Evolutionary conservation across 805 yeast genomes (phyloP).

Genomic region (Lachancea meyersii): DNA sequence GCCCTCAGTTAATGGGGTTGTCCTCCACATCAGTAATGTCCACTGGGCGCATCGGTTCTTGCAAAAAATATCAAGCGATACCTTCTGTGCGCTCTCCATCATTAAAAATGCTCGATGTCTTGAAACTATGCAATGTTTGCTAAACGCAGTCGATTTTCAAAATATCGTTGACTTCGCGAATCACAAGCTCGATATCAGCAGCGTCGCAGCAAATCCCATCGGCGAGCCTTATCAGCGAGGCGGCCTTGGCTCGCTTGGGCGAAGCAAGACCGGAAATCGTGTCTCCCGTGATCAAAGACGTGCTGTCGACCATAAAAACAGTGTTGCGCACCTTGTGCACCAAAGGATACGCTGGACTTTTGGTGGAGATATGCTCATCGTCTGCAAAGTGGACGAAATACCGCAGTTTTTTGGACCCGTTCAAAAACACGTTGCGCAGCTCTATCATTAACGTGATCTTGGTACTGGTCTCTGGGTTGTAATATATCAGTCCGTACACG

Average conservation of each 20-base stretch:
- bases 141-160: constrained; percentile 11
- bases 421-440: constrained; percentile 26
- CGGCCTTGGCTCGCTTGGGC: constrained; percentile 11
- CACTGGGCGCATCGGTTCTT: too few relatives aligned
- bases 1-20: too few relatives aligned
- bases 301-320: constrained; percentile 24
- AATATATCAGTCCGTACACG: constrained; percentile 28
- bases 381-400: constrained; percentile 29
- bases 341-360: constrained; percentile 25
- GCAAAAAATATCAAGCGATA: too few relatives aligned
- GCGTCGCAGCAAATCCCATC: constrained; percentile 31
- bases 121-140: too few relatives aligned
- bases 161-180: constrained; percentile 26
- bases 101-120: too few relatives aligned
- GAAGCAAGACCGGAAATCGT: constrained; percentile 2
- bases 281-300: constrained; percentile 1
- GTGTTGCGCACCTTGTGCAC: constrained; percentile 28
- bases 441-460: constrained; percentile 27
- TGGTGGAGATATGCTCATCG: constrained; percentile 27
- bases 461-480: constrained; percentile 23
- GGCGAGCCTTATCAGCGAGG: constrained; percentile 21
- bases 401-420: constrained; percentile 21
- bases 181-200: constrained; percentile 23
- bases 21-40: too few relatives aligned
- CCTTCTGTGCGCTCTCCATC: too few relatives aligned